Evolutionary conservation across 176 grass and related monocot genomes (phyloP), one percentile per base, ranked within the genome.

Genomic region (Carex pumila): DNA sequence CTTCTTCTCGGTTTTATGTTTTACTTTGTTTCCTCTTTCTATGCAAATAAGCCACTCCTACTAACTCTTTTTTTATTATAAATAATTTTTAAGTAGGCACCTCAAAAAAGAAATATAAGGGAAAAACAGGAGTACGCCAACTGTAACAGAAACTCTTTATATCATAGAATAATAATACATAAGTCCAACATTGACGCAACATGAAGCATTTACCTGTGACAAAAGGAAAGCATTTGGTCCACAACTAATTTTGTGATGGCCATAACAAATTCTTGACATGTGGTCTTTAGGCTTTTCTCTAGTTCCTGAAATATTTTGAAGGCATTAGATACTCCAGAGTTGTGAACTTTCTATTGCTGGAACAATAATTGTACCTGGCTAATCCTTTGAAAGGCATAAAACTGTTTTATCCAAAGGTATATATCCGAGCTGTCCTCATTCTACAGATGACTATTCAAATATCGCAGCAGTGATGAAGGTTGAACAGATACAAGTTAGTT

Each of bases 201-300:
- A 54, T 84, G 49, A 55, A 77, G 7, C n/a, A 12, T 41, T 61
- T 90, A 99, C 96, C 93, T 99, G 93, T 93, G 87, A 99, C 93
- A 25, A 88, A 99, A 95, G 49, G 91, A 99, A 82, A 99, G 93
- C 96, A 99, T 95, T 41, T 91, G 90, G 73, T 99, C 96, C 77
- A 95, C 96, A 71, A 95, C 91, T 92, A 95, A 85, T 83, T 99
- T 99, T 31, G 96, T 99, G 56, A 93, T 88, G 61, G 96, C 88
- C 96, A 99, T 99, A 78, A 99, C 94, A 88, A 99, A 93, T 83
- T 99, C 96, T 87, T 95, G 91, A 81, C 96, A 95, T 2, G 93
- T 99, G 81, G 87, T 43, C 87, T 99, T 95, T 19, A 95, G 89
- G 70, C 88, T 88, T 88, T 99, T 99, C 85, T 99, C 93, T 57